phyloP scores from a whole-genome alignment of 768 basidiomycete species.

The Tricholoma terreum region DNA sequence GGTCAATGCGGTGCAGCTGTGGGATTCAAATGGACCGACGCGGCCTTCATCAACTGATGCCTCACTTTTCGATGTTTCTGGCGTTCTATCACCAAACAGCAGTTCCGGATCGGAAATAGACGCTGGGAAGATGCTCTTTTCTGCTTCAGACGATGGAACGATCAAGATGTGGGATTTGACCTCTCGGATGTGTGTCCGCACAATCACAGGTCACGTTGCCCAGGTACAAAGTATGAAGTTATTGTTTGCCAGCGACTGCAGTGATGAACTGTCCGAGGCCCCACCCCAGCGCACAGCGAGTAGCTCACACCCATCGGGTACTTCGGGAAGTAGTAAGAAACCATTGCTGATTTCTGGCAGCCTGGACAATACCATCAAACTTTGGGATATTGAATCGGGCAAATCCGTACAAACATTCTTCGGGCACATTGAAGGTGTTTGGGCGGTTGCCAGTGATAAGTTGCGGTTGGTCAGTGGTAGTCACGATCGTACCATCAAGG shows the following conservation, averaged over 20 bases:
- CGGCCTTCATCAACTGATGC: constrained; percentile 27
- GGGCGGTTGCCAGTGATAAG: constrained; percentile 92
- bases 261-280: constrained; percentile 21
- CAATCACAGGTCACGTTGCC: constrained; percentile 86
- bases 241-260: constrained; percentile 60
- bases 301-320: neutral
- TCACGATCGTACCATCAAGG: constrained; percentile 97
- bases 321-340: constrained; percentile 38
- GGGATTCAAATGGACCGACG: constrained; percentile 61
- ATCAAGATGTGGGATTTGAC: constrained; percentile 95
- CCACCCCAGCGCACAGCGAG: neutral
- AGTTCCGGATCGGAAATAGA: constrained; percentile 52
- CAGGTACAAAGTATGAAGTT: constrained; percentile 92
- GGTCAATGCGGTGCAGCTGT: constrained; percentile 93
- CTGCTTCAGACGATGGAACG: constrained; percentile 91
- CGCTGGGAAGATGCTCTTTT: constrained; percentile 94
- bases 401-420: constrained; percentile 80
- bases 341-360: constrained; percentile 86
- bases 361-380: constrained; percentile 91
- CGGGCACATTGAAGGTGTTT: constrained; percentile 98
- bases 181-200: constrained; percentile 72
- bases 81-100: constrained; percentile 22
- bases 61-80: constrained; percentile 35
- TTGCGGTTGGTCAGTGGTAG: constrained; percentile 89
- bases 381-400: constrained; percentile 93